phyloP scores from a whole-genome alignment of 2,329 filamentous ascomycete species.

The Nannizzia gypsea region DNA sequence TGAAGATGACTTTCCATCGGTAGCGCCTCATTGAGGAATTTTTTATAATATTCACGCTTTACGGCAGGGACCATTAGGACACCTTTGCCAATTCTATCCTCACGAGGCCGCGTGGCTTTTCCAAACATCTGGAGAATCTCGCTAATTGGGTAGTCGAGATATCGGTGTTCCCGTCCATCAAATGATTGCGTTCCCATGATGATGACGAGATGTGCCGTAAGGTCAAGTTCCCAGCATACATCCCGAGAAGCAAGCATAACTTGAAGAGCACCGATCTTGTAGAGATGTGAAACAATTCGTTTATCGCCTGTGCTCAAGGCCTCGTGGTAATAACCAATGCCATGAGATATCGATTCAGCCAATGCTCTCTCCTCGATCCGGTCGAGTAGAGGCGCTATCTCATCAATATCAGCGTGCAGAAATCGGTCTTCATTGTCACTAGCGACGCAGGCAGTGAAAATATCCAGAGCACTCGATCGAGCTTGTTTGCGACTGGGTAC shows the following conservation, averaged over 20 bases:
- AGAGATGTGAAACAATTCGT: constrained; percentile 85
- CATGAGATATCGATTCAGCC: constrained; percentile 80
- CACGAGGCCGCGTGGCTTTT: constrained; percentile 67
- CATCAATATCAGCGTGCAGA: constrained; percentile 69
- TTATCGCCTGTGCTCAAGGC: constrained; percentile 80
- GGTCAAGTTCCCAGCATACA: constrained; percentile 90
- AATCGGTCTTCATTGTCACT: constrained; percentile 92
- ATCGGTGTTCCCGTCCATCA: constrained; percentile 90
- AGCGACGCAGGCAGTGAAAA: constrained; percentile 74
- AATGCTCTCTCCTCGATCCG: constrained; percentile 77
- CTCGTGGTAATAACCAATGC: constrained; percentile 95
- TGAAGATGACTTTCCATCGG: constrained; percentile 92
- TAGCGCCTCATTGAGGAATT: constrained; percentile 91
- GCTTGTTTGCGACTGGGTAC: constrained; percentile 91
- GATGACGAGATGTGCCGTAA: constrained; percentile 77
- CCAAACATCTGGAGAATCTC: constrained; percentile 98
- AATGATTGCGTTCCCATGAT: constrained; percentile 98
- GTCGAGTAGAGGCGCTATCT: constrained; percentile 69
- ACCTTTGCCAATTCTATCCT: constrained; percentile 71
- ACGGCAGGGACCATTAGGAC: constrained; percentile 94
- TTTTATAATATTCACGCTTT: constrained; percentile 96
- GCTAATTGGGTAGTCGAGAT: constrained; percentile 88
- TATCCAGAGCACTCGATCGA: constrained; percentile 70
- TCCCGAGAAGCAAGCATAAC: constrained; percentile 73
- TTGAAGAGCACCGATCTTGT: constrained; percentile 78